Evolutionary conservation across 352 stramenopile genomes (phyloP), one percentile per base, ranked within the genome.

Genomic region (Phytophthora lateralis): DNA sequence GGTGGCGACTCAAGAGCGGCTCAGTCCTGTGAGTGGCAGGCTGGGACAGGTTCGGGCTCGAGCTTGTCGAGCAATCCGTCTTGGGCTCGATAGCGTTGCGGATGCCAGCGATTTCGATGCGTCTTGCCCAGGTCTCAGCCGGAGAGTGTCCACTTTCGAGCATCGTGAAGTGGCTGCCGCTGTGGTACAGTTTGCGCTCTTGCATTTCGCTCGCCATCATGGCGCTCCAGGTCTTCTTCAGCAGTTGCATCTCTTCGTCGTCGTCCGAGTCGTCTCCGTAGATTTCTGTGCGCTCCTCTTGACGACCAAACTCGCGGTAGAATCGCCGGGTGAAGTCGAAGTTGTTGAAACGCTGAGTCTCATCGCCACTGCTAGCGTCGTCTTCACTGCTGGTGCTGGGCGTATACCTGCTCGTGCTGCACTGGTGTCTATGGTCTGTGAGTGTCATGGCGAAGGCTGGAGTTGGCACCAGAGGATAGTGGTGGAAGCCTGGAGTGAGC

Each of bases 61-160:
- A n/a, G n/a, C n/a, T 11, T 10, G 30, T 44, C 21, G 54, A 21
- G n/a, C 15, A 30, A 39, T 42, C 6, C 45, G 32, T 15, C 3
- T 55, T 61, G 6, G 38, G 9, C n/a, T 45, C 58, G 2, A 17
- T 32, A 24, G 44, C 21, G 12, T 50, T 59, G 43, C 44, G 67
- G 24, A 88, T 80, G 1, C 79, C 75, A 2, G 81, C 77, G 60
- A 91, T 88, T 70, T 89, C 78, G 49, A 91, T 60, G 4, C 79
- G 81, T 34, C 68, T 78, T 1, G 65, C 77, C 73, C 73, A 89
- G 8, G 76, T 66, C 18, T 78, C 69, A 2, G 71, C 52, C 3
- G 60, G 38, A 32, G 58, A 56, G 1, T 66, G 48, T 20, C 45
- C 52, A 27, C 34, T 61, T 53, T 82, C 66, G 32, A 85, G 41